Percentiles rank a stretch among this genome's conserved stretches.
phyloP scores from a whole-genome alignment of 805 yeast species.

The Yarrowia hollandica region DNA sequence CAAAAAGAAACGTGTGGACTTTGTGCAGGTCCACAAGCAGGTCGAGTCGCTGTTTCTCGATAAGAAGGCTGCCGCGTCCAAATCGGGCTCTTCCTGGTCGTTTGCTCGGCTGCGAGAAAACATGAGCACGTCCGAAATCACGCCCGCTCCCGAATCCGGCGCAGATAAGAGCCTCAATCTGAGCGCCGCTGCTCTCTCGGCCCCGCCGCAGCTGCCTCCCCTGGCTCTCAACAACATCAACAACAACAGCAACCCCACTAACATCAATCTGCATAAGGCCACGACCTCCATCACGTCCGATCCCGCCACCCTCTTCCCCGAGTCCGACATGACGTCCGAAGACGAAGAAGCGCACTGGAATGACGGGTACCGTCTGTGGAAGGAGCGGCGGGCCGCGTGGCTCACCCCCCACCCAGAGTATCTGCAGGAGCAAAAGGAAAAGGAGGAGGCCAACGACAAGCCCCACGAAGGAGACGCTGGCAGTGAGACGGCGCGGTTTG shows the following conservation, averaged over 20 bases:
- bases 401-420: slow-evolving; percentile 33
- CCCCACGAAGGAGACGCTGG: not conserved
- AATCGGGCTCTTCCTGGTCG: not conserved
- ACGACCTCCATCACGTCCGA: slow-evolving; percentile 24
- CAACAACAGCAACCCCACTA: slow-evolving; percentile 17
- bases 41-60: slow-evolving; percentile 28
- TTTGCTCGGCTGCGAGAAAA: slow-evolving; percentile 16
- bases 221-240: not conserved
- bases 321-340: slow-evolving; percentile 22
- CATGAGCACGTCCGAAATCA: slow-evolving; percentile 23
- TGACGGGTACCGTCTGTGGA: slow-evolving; percentile 68
- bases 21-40: slow-evolving; percentile 17
- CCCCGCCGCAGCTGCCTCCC: slow-evolving; percentile 7
- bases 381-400: slow-evolving; percentile 69
- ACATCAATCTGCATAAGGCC: slow-evolving; percentile 24
- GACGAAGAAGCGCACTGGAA: slow-evolving; percentile 45
- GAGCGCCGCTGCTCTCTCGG: not conserved
- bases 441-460: not conserved
- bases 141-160: slow-evolving; percentile 19
- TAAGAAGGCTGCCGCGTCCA: not conserved
- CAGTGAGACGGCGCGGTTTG: slow-evolving; percentile 33
- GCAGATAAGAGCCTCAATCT: not conserved
- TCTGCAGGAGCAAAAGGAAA: slow-evolving; percentile 5
- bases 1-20: slow-evolving; percentile 27
- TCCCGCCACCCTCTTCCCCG: slow-evolving; percentile 21